phyloP scores from a whole-genome alignment of 352 stramenopile genomes.

The Globisporangium megalacanthum region DNA sequence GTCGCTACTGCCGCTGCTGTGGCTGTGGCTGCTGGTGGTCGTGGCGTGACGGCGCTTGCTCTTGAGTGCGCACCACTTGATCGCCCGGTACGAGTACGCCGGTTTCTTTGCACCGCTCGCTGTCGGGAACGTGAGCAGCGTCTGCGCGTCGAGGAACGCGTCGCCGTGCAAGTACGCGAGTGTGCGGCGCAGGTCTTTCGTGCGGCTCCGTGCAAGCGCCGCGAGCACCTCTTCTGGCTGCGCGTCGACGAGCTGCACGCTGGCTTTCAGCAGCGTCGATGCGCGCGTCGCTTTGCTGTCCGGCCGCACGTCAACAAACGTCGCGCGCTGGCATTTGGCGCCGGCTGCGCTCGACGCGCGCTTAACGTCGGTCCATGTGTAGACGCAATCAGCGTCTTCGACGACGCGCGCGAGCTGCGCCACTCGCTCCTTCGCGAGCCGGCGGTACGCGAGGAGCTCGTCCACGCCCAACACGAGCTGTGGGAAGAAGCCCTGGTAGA shows the following conservation, averaged over 20 bases:
- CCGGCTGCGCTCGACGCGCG: background rate
- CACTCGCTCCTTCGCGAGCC: constrained; percentile 68
- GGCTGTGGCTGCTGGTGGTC: background rate
- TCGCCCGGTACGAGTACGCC: constrained; percentile 47
- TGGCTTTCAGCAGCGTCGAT: constrained; percentile 56
- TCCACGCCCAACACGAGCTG: constrained; percentile 64
- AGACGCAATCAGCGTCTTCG: constrained; percentile 68
- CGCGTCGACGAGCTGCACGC: constrained; percentile 55
- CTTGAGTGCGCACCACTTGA: constrained; percentile 55
- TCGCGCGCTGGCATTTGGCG: constrained; percentile 35
- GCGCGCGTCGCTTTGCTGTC: constrained; percentile 29
- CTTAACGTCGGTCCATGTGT: constrained; percentile 53
- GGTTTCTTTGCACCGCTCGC: constrained; percentile 35
- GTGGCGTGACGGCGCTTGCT: constrained; percentile 7
- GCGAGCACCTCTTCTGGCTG: constrained; percentile 55
- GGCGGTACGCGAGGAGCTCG: constrained; percentile 72
- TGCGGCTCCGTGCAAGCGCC: constrained; percentile 49
- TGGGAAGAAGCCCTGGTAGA: constrained; percentile 80
- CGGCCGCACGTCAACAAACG: constrained; percentile 55
- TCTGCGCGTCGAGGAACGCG: constrained; percentile 57
- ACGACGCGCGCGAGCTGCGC: constrained; percentile 71
- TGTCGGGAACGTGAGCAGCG: constrained; percentile 66
- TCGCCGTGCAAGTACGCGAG: constrained; percentile 47
- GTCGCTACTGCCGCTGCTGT: background rate
- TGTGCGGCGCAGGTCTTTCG: constrained; percentile 42